Base-by-base conservation (phyloP, 2,329 filamentous ascomycete genomes). In the Pseudogymnoascus sp. region DNA sequence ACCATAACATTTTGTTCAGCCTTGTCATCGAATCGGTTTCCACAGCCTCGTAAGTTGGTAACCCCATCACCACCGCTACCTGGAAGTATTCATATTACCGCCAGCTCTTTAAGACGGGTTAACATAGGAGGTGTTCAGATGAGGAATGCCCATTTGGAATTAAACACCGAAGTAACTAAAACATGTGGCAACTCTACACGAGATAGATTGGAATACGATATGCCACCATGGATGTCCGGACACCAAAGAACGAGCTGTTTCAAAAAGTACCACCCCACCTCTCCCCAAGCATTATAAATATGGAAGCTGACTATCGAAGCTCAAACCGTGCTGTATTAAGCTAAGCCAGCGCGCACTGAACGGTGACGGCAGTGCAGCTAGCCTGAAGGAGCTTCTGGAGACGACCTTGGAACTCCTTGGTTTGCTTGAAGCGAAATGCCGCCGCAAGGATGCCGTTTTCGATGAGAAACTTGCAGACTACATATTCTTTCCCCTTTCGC, bases 171-270 rank as follows among this genome's bases (percentile, higher is more conserved):
- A n/a, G 88, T 87, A 25, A 85, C 91, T 35, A 86, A 89, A 63
- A 87, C 84, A 74, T 97, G 93, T 92, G 95, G 91, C 84, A 84
- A 84, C 70, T 97, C 92, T 92, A 87, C 97, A 72, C 90, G 87
- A 2, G 82, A 87, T 72, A 85, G 87, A 71, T 77, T 95, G 69
- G 94, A 75, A 77, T 62, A 25, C 59, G 59, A 38, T 38, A 37
- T 40, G 33, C 59, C 33, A 40, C 31, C 33, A 62, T 63, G 59
- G 59, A 63, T 28, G 33, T 40, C 28, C 56, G 37, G 23, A 33
- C 28, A 25, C 59, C 16, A 59, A 63, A 53, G 25, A 63, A 62
- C 40, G 59, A 62, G 62, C 31, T 62, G 25, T 63, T 63, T 47
- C 53, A 63, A 62, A 23, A 40, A 37, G 62, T 63, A 62, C 18